Conservation (phyloP, 441 rosid genomes). For the Cnidoscolus chayamansa region DNA sequence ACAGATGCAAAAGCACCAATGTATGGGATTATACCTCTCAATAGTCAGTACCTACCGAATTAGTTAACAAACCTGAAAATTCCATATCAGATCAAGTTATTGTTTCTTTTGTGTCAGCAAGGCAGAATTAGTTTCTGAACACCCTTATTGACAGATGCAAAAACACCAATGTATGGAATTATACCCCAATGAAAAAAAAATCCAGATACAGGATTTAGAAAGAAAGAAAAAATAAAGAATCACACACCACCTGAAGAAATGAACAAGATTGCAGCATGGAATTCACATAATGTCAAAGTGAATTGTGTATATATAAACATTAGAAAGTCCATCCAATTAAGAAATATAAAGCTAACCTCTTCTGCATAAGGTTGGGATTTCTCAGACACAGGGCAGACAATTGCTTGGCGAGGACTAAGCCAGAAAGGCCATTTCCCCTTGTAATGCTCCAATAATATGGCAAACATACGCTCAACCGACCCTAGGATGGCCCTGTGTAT, state of each 20-base stretch:
- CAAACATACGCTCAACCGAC: conserved; percentile 97
- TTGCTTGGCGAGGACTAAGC: conserved; percentile 99
- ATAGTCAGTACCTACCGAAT: no score
- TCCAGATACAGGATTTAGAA: background rate
- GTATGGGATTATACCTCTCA: no score
- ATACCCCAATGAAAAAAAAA: background rate
- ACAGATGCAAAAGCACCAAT: no score
- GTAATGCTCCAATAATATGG: conserved; percentile 89
- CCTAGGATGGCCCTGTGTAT: conserved; percentile 96
- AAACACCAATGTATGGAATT: background rate
- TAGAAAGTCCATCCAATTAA: conserved; percentile 7
- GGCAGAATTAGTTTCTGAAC: no score
- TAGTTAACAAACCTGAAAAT: no score
- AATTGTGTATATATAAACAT: background rate
- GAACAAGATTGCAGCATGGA: background rate
- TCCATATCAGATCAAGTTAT: no score
- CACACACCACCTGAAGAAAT: background rate
- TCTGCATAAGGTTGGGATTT: conserved; percentile 75
- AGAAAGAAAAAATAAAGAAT: background rate
- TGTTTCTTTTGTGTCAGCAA: no score
- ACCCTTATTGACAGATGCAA: background rate
- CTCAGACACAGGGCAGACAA: conserved; percentile 93
- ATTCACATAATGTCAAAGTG: conserved; percentile 5
- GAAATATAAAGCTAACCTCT: conserved; percentile 42
- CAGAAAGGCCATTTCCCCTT: conserved; percentile 99